Evolutionary conservation across 2,329 filamentous ascomycete genomes (phyloP).

Genomic region (Rugonectria rugulosa): DNA sequence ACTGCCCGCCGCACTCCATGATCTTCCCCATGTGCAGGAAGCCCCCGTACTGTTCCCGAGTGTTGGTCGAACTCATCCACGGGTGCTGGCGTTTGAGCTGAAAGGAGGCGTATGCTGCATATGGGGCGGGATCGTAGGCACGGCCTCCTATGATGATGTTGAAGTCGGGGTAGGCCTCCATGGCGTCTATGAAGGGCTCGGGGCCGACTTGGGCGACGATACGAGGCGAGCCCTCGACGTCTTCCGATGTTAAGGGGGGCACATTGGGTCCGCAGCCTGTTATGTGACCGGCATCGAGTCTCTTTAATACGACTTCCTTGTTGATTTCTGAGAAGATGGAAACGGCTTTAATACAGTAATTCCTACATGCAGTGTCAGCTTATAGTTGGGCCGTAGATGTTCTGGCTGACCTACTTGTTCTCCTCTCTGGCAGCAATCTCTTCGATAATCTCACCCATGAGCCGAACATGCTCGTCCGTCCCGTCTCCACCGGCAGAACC

Average conservation of each 20-base stretch:
- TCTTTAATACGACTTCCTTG: constrained; percentile 42
- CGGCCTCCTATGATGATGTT: constrained; percentile 57
- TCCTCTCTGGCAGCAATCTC: constrained; percentile 17
- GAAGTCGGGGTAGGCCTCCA: constrained; percentile 50
- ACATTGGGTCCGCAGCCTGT: constrained; percentile 51
- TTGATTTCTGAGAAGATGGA: constrained; percentile 50
- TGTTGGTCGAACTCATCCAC: accelerated
- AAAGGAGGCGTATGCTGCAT: constrained; percentile 42
- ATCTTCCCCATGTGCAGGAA: constrained; percentile 62
- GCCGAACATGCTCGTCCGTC: constrained; percentile 51
- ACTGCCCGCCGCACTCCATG: constrained; percentile 59
- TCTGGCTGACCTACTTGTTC: constrained; percentile 1
- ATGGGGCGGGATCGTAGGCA: constrained; percentile 51
- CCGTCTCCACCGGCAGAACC: constrained; percentile 58
- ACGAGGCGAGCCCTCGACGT: constrained; percentile 46
- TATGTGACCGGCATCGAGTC: constrained; percentile 41
- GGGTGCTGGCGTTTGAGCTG: constrained; percentile 23
- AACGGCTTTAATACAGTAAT: constrained; percentile 42
- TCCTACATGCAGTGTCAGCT: constrained; percentile 5
- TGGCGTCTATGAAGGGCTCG: constrained; percentile 53
- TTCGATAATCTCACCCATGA: constrained; percentile 49
- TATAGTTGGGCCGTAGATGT: accelerated
- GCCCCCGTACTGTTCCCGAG: constrained; percentile 39
- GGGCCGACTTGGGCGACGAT: constrained; percentile 57
- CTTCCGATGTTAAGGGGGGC: constrained; percentile 45